A percentile compares a stretch with the other conserved stretches of the same genome.
These are phyloP conservation scores for Leccinum longicurvipes DNA, from an alignment of 768 basidiomycete genomes.

Conservation along the genomic window DNA sequence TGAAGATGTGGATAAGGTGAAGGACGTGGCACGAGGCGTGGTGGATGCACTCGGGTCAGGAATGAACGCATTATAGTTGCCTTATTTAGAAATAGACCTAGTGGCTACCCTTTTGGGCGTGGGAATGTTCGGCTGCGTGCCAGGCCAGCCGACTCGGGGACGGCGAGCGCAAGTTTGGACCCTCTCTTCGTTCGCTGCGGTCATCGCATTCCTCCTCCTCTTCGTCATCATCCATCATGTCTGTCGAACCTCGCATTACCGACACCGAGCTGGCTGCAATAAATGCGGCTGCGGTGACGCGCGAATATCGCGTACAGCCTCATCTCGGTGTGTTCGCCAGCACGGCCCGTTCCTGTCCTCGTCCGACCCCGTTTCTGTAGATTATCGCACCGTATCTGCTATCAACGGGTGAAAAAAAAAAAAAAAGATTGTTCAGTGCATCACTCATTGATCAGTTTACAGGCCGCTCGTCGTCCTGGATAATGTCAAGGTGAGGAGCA, in stretches of 20 bases:
- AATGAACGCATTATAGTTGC: slow-evolving; percentile 23
- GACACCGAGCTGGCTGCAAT: slow-evolving; percentile 74
- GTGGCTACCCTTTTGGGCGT: slow-evolving; percentile 15
- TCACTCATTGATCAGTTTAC: slow-evolving; percentile 11
- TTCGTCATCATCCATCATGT: slow-evolving; percentile 25
- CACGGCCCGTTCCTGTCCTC: neutral
- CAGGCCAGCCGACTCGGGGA: slow-evolving; percentile 3
- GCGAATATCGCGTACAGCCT: slow-evolving; percentile 84
- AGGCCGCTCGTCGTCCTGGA: slow-evolving; percentile 96
- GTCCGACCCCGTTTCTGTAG: slow-evolving; percentile 38
- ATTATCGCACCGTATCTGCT: slow-evolving; percentile 97
- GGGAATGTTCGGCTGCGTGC: slow-evolving; percentile 18
- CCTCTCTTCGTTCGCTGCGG: neutral
- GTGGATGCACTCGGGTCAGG: slow-evolving; percentile 36
- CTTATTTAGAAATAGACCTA: neutral
- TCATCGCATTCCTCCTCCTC: neutral
- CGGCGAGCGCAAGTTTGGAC: slow-evolving; percentile 10
- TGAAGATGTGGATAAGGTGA: slow-evolving; percentile 35
- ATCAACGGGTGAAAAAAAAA: slow-evolving; percentile 84
- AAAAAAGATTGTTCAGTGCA: neutral
- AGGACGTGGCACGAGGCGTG: slow-evolving; percentile 41
- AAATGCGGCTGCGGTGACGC: slow-evolving; percentile 86
- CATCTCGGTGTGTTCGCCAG: slow-evolving; percentile 62
- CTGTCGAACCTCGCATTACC: slow-evolving; percentile 55
- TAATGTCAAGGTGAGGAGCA: slow-evolving; percentile 83